These are phyloP conservation scores for Hypomyces rosellus DNA, from an alignment of 2,329 filamentous ascomycete species.

Conservation along the genomic window DNA sequence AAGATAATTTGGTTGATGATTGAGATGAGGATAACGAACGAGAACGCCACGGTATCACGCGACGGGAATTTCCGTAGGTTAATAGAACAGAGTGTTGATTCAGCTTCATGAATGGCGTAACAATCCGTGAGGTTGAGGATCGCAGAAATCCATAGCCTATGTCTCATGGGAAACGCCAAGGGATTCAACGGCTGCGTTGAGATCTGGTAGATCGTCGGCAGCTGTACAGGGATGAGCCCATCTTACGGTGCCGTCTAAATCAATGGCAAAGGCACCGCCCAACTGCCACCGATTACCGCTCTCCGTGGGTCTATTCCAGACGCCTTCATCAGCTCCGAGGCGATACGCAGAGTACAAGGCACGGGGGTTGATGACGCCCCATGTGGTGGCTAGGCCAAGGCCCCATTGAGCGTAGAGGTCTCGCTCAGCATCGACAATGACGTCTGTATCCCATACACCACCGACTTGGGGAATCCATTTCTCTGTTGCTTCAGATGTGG, in stretches of 20 bases:
- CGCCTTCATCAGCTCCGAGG: conserved; percentile 41
- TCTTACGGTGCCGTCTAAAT: conserved; percentile 42
- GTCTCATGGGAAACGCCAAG: neutral
- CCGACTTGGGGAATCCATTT: conserved; percentile 54
- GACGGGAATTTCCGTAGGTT: too few relatives aligned
- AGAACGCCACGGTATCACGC: too few relatives aligned
- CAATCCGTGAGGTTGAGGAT: too few relatives aligned
- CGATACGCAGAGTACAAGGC: conserved; percentile 39
- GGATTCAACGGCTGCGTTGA: neutral
- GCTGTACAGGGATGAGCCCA: conserved; percentile 29
- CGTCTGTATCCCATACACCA: conserved; percentile 49
- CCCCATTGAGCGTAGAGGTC: conserved; percentile 55
- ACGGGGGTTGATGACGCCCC: conserved; percentile 46
- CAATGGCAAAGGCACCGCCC: conserved; percentile 45
- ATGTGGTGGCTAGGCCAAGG: conserved; percentile 43
- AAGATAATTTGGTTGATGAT: too few relatives aligned
- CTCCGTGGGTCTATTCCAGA: conserved; percentile 26
- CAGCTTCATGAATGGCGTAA: too few relatives aligned
- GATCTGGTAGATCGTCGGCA: neutral
- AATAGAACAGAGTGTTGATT: too few relatives aligned
- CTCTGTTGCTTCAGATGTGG: conserved; percentile 47
- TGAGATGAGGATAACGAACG: too few relatives aligned
- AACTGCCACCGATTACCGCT: conserved; percentile 54
- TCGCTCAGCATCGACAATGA: conserved; percentile 51
- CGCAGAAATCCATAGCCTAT: too few relatives aligned